Base-by-base conservation (phyloP, 441 rosid genomes). In the Gossypium davidsonii region DNA sequence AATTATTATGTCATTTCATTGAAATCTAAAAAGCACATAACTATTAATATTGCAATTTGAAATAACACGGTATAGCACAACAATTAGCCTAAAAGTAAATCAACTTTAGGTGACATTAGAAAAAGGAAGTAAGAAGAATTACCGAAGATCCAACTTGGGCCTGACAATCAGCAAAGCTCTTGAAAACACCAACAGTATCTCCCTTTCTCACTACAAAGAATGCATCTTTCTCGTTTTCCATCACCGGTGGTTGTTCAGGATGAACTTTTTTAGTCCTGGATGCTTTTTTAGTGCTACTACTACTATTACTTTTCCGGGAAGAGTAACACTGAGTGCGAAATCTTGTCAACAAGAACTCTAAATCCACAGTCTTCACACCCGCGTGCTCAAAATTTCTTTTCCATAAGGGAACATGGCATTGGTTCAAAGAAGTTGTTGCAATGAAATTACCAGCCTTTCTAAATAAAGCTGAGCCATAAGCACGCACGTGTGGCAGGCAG, bases 131-230 rank as follows among this genome's bases (percentile, higher is more conserved):
- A 51, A 46, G 18, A 78, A 65, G 56, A 68, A 73, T 62, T 79
- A 92, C 99, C 79, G 97, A 92, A 25, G 89, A 86, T 73, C 98
- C 97, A 75, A 85, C 85, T 87, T 94, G 99, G 75, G 93, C 88
- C 73, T 84, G 93, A 73, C 98, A 92, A 70, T 91, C 96, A 52
- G 62, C 62, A 52, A 92, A 80, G 67, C 77, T 89, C 77, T 83
- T 86, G 72, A 89, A 92, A 70, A 92, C 85, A 46, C 97, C 97
- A 71, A 91, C 88, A 49, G 88, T 58, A 63, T 92, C 93, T 75
- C 98, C 98, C 79, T 94, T 94, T 82, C 99, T 75, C 73, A 94
- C 94, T 23, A 94, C 89, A 57, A 84, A 92, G 83, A 92, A 90
- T 12, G 87, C 85, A 70, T 89, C 89, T 17, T 87, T 89, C 57